phyloP scores from a whole-genome alignment of 306 rosid species.

The Dryas drummondii region DNA sequence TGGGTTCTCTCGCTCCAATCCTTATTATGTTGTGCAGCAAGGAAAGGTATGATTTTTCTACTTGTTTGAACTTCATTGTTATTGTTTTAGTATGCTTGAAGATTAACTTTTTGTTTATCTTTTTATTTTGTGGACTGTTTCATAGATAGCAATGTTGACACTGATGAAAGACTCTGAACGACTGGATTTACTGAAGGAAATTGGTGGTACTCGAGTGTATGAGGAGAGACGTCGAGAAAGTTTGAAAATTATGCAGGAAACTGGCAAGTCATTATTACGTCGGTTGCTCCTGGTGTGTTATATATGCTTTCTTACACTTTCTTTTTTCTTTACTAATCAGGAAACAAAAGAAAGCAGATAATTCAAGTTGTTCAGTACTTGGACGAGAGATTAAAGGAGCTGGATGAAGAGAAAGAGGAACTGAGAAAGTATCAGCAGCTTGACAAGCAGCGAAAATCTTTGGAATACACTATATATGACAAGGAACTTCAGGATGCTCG shows the following conservation, averaged over 20 bases:
- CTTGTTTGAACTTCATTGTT: constrained; percentile 25
- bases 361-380: constrained; percentile 97
- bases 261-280: constrained; percentile 51
- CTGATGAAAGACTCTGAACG: constrained; percentile 98
- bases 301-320: constrained; percentile 8
- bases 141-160: constrained; percentile 82
- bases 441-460: constrained; percentile 87
- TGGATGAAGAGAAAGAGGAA: constrained; percentile 99
- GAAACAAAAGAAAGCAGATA: constrained; percentile 87
- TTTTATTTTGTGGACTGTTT: constrained; percentile 18
- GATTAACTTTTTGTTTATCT: constrained; percentile 11
- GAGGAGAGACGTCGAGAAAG: constrained; percentile 99
- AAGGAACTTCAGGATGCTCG: constrained; percentile 94
- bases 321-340: constrained; percentile 45
- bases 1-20: constrained; percentile 98
- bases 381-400: constrained; percentile 90
- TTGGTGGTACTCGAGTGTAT: constrained; percentile 96
- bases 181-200: constrained; percentile 89
- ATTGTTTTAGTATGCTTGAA: constrained; percentile 9
- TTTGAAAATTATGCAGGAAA: constrained; percentile 96
- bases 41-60: constrained; percentile 67
- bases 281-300: constrained; percentile 2
- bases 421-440: constrained; percentile 86
- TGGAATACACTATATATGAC: constrained; percentile 83
- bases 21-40: constrained; percentile 98